phyloP scores from a whole-genome alignment of 1,139 yeast genomes.

The Yamadazyma spencermartinsiae region DNA sequence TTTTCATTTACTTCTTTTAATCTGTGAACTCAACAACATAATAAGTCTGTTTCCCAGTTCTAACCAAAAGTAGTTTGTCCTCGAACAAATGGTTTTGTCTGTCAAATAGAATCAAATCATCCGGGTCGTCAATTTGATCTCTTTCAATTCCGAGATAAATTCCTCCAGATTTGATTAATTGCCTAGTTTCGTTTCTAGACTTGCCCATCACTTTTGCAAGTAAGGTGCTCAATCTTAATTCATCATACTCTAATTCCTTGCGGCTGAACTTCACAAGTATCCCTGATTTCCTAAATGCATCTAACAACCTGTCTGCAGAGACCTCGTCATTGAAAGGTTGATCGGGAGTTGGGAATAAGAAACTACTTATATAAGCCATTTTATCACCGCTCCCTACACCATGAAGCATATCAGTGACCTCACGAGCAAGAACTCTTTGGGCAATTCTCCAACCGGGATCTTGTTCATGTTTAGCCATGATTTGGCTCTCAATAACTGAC shows the following conservation, averaged over 20 bases:
- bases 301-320: conserved; percentile 54
- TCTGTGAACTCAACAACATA: conserved; percentile 48
- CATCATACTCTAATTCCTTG: conserved; percentile 36
- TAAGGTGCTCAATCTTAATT: conserved; percentile 42
- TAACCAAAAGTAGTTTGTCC: conserved; percentile 58
- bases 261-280: conserved; percentile 47
- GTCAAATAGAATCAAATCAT: conserved; percentile 49
- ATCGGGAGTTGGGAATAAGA: conserved; percentile 63
- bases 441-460: conserved; percentile 70
- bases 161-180: conserved; percentile 70
- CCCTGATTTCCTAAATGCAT: conserved; percentile 62
- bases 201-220: conserved; percentile 39
- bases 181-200: conserved; percentile 55
- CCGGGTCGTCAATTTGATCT: conserved; percentile 52
- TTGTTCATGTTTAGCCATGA: conserved; percentile 51
- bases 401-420: conserved; percentile 83
- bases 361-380: conserved; percentile 62
- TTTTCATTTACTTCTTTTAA: conserved; percentile 6
- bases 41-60: conserved; percentile 75
- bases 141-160: conserved; percentile 67
- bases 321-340: conserved; percentile 48
- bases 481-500: conserved; percentile 49
- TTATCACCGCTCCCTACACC: conserved; percentile 75
- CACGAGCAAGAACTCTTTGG: conserved; percentile 76
- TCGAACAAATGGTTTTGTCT: conserved; percentile 54